Base-by-base conservation (phyloP, 768 basidiomycete species). In the Lactarius trivialis region DNA sequence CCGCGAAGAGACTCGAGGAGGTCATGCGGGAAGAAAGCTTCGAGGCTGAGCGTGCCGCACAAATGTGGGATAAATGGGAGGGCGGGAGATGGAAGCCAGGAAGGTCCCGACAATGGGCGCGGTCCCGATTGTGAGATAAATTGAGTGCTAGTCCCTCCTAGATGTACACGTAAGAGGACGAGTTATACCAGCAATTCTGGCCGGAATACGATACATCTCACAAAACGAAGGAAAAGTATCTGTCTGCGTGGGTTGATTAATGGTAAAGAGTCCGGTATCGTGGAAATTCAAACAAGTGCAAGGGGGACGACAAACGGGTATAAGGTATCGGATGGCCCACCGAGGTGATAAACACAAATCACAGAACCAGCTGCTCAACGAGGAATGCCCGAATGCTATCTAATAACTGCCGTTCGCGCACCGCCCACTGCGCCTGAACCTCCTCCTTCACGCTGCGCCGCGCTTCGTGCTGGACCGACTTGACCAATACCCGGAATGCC, bases 401-500 rank as follows among this genome's bases (percentile, higher is more conserved):
- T 54, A 81, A 60, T 57, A 77, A 66, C 33, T 67, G 63, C 59
- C 60, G 60, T 69, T 77, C 72, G 52, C 68, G 67, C 21, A 57
- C 67, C 36, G 71, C 69, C 89, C 89, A 91, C 69, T 71, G 75
- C 56, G 67, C 75, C 72, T 82, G 77, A 50, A 91, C 78, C 65
- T 83, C 77, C 60, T 70, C 69, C 75, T 84, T 85, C 26, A 85
- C 82, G 56, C 73, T 73, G 65, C 76, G 79, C 70, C 90, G 79
- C 65, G 77, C 76, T 12, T 84, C 85, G 34, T 76, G 77, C 55
- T 82, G 74, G 50, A 97, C 81, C 41, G 75, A 80, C 77, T 95
- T 96, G 41, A 94, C 79, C 53, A 80, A 86, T 39, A 94, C 74
- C 55, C 72, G 74, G 72, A 94, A 93, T 5, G 79, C 89, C 6